Conservation (phyloP, 805 yeast genomes). For the Metschnikowia noctiluminum region DNA sequence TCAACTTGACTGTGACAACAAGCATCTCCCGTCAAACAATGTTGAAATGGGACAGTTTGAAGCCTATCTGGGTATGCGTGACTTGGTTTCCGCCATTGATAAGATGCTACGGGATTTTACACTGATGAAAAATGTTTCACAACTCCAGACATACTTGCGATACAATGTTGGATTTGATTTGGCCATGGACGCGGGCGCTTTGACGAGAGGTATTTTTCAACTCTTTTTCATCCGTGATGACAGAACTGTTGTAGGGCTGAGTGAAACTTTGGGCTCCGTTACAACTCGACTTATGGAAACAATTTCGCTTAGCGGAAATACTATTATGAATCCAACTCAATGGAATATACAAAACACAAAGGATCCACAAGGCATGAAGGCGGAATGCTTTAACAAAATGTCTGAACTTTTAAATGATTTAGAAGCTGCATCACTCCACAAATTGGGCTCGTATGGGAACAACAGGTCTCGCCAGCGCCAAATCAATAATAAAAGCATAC, state of each 20-base stretch:
- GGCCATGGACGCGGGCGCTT: conserved; percentile 30
- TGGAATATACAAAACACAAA: conserved; percentile 18
- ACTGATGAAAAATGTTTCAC: conserved; percentile 19
- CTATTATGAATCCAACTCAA: conserved; percentile 26
- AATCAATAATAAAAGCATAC: conserved; percentile 52
- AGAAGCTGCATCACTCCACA: conserved; percentile 40
- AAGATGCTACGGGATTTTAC: conserved; percentile 19
- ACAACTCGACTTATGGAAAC: conserved; percentile 36
- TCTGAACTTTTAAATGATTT: conserved; percentile 32
- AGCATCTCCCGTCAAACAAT: conserved; percentile 36
- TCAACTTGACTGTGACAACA: conserved; percentile 35
- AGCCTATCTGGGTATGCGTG: conserved; percentile 20
- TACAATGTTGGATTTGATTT: conserved; percentile 27
- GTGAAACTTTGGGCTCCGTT: conserved; percentile 27
- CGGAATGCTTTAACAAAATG: conserved; percentile 9
- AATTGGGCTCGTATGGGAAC: conserved; percentile 32
- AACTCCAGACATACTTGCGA: conserved; percentile 26
- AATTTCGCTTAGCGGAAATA: conserved; percentile 39
- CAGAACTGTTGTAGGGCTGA: conserved; percentile 52
- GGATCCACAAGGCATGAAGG: conserved; percentile 4
- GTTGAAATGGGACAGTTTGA: conserved; percentile 20
- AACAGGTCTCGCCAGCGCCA: conserved; percentile 86
- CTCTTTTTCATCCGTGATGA: conserved; percentile 62
- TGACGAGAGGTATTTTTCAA: conserved; percentile 65
- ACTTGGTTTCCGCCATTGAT: conserved; percentile 21